Evolutionary conservation across 2,329 filamentous ascomycete species (phyloP).

Genomic region (Fusarium chuoi): DNA sequence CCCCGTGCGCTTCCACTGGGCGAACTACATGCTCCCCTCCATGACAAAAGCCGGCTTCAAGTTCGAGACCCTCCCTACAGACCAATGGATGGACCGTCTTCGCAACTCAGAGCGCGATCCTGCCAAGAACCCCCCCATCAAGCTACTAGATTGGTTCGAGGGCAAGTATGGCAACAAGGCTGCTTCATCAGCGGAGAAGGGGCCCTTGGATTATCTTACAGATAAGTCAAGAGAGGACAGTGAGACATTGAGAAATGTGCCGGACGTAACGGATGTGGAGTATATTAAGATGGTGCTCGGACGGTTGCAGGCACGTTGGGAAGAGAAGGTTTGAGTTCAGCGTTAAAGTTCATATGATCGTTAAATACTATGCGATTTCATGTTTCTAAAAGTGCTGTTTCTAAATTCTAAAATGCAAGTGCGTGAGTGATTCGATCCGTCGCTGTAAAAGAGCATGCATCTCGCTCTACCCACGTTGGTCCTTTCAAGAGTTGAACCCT

Average conservation of each 20-base stretch:
- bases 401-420: not conserved
- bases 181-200: constrained; percentile 15
- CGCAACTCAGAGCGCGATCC: constrained; percentile 57
- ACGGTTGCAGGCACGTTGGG: constrained; percentile 13
- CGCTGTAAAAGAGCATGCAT: rapidly evolving
- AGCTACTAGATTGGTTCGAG: constrained; percentile 63
- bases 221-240: constrained; percentile 30
- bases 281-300: constrained; percentile 31
- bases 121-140: constrained; percentile 60
- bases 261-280: constrained; percentile 25
- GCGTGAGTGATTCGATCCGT: not conserved
- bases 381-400: not conserved
- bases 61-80: constrained; percentile 56
- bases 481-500: not conserved
- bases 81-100: constrained; percentile 57
- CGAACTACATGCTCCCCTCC: constrained; percentile 59
- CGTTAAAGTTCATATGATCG: not conserved
- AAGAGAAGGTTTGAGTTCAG: not conserved
- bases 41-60: constrained; percentile 55
- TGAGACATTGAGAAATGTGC: constrained; percentile 23
- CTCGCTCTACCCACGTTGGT: not conserved
- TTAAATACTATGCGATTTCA: not conserved
- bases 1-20: constrained; percentile 57
- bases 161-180: constrained; percentile 40
- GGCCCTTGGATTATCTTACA: constrained; percentile 26